These are phyloP conservation scores for Pseudogymnoascus sp. DNA, from an alignment of 2,329 filamentous ascomycete species.

Conservation along the genomic window DNA sequence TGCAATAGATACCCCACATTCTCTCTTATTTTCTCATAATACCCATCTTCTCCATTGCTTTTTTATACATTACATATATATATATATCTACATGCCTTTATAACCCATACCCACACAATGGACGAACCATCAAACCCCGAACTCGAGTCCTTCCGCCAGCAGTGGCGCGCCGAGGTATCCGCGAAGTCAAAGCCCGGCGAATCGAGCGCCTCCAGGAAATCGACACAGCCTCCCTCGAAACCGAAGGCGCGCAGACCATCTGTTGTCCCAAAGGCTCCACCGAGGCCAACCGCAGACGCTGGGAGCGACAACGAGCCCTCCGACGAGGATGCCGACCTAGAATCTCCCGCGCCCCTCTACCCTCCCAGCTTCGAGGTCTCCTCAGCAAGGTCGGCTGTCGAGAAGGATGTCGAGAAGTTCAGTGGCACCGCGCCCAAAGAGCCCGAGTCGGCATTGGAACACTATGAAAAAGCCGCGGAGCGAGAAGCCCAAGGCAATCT, in stretches of 20 bases:
- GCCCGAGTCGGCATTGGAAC: slow-evolving; percentile 73
- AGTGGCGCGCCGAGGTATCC: slow-evolving; percentile 68
- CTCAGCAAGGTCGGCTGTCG: neutral
- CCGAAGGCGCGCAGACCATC: neutral
- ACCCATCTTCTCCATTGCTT: neutral
- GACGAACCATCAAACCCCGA: slow-evolving; percentile 52
- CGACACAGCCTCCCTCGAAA: neutral
- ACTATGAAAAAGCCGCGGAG: slow-evolving; percentile 87
- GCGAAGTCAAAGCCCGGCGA: slow-evolving; percentile 18
- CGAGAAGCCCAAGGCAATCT: slow-evolving; percentile 78
- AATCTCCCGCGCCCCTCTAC: neutral
- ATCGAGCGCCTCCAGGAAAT: neutral
- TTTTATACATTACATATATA: neutral
- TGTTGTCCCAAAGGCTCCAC: neutral
- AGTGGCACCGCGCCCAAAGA: slow-evolving; percentile 30
- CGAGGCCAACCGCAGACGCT: neutral
- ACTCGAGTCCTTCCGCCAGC: slow-evolving; percentile 74
- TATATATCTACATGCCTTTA: neutral
- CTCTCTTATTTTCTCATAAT: neutral
- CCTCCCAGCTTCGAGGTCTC: neutral
- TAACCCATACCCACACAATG: neutral
- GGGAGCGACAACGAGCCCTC: neutral
- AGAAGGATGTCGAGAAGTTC: neutral
- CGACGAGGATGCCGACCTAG: neutral
- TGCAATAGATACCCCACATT: neutral